Conservation (phyloP, 805 yeast genomes). For the Ogataea ramenticola region DNA sequence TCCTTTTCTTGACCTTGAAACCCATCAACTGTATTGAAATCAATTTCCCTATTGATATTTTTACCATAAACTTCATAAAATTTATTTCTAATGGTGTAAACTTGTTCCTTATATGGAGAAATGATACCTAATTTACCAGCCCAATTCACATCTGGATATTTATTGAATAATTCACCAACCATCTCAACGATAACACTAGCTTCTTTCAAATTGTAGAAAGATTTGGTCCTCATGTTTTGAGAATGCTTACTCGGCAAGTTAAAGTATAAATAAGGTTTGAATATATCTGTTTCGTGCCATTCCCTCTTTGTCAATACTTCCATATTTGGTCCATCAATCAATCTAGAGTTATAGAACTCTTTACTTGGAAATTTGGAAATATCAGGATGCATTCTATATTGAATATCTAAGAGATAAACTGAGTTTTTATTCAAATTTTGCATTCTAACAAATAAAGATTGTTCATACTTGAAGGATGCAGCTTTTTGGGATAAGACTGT, state of each 20-base stretch:
- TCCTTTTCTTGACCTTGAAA: conserved; percentile 98
- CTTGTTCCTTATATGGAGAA: conserved; percentile 92
- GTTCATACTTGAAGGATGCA: conserved; percentile 72
- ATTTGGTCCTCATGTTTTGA: conserved; percentile 56
- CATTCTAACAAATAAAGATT: conserved; percentile 91
- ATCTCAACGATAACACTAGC: conserved; percentile 68
- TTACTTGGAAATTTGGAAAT: conserved; percentile 82
- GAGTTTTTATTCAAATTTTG: conserved; percentile 55
- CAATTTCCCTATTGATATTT: conserved; percentile 56
- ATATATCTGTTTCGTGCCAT: conserved; percentile 60
- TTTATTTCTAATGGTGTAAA: conserved; percentile 44
- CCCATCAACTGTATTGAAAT: conserved; percentile 94
- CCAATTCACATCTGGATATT: conserved; percentile 46
- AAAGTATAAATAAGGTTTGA: conserved; percentile 76
- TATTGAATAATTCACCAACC: conserved; percentile 41
- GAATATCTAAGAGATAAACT: conserved; percentile 75
- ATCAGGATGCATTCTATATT: conserved; percentile 95
- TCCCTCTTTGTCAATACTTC: conserved; percentile 47
- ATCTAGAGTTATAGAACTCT: conserved; percentile 67
- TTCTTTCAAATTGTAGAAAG: conserved; percentile 66
- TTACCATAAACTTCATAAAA: conserved; percentile 60
- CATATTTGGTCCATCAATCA: conserved; percentile 79
- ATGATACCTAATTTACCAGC: conserved; percentile 79
- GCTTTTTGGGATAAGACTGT: conserved; percentile 91
- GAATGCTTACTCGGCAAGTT: conserved; percentile 62